Conservation (phyloP, 2,329 filamentous ascomycete genomes). For the Alternaria conjuncta region DNA sequence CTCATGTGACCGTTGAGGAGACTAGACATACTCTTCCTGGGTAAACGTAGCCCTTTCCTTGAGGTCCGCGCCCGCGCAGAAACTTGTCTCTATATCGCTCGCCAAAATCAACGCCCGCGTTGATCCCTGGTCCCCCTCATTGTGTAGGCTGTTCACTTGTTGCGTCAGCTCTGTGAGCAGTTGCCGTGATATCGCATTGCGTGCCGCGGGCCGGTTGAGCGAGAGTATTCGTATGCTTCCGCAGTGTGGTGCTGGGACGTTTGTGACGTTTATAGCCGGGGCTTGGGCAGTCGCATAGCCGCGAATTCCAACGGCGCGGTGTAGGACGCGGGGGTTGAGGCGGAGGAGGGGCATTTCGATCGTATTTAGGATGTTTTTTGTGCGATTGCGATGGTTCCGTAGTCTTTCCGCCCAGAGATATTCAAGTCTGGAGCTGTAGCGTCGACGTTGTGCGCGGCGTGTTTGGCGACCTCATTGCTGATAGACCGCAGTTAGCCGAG, state of each 20-base stretch:
- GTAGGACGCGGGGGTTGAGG: slow-evolving; percentile 24
- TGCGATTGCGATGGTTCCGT: not conserved
- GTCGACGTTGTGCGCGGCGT: not conserved
- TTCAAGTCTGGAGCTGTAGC: not conserved
- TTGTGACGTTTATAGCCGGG: slow-evolving; percentile 70
- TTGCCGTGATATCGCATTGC: slow-evolving; percentile 87
- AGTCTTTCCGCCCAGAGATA: not conserved
- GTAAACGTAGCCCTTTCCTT: slow-evolving; percentile 84
- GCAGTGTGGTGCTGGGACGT: slow-evolving; percentile 76
- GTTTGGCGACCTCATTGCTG: slow-evolving; percentile 5
- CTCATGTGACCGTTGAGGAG: not conserved
- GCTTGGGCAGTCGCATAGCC: slow-evolving; percentile 55
- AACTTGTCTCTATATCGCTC: slow-evolving; percentile 83
- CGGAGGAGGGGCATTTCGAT: slow-evolving; percentile 34
- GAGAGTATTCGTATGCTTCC: slow-evolving; percentile 89
- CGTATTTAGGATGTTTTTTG: not conserved
- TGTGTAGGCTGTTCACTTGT: slow-evolving; percentile 75
- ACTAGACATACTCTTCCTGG: slow-evolving; percentile 72
- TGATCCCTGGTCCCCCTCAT: slow-evolving; percentile 61
- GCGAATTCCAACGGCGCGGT: slow-evolving; percentile 34
- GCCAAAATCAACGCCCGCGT: slow-evolving; percentile 85
- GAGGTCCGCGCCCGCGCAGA: slow-evolving; percentile 93
- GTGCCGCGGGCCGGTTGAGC: slow-evolving; percentile 81
- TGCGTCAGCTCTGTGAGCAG: slow-evolving; percentile 74
- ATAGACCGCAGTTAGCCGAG: slow-evolving; percentile 27